Base-by-base conservation (phyloP, 129 eudicot genomes). In the Gnaphalium uliginosum region DNA sequence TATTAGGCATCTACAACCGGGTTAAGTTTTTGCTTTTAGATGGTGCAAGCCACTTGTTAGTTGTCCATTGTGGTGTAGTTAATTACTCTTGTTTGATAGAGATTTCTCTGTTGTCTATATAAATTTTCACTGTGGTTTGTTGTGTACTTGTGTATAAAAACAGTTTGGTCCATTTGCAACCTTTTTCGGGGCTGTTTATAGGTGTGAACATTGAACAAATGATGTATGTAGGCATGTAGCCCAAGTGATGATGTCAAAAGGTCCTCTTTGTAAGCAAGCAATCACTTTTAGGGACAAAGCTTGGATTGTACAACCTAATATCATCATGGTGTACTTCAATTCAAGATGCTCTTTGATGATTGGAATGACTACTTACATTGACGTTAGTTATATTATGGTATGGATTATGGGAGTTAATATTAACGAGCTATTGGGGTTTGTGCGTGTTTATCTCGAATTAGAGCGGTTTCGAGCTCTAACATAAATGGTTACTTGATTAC, bases 1-100 rank as follows among this genome's bases (percentile, higher is more conserved):
- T 46, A 8, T 41, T 8, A 10, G 24, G 37, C 66, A 5, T 32
- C 73, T 25, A 27, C 37, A n/a, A 26, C 60, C 26, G 6, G 32
- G 26, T 60, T 79, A 19, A n/a, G 73, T 71, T 76, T 18, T 50
- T 8, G 13, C 4, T 58, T 63, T 25, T 18, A 43, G 54, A 25
- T 6, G 33, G 26, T 63, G 66, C 41, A 70, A 71, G 77, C 17
- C 13, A 23, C 56, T 29, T 46, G 32, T 3, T 62, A 33, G 24
- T 72, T 71, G 73, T 79, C 18, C 3, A 18, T 54, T 72, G 66
- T 50, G 14, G 18, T 75, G 66, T 75, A 54, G 54, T 50, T 23
- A 18, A 30, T 39, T 53, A 2, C 58, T 25, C 6, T 39, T 18
- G 66, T 66, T 66, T 53, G 57, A 53, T 35, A 51, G 43, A 66